Evolutionary conservation across 768 basidiomycete genomes (phyloP), one percentile per base, ranked within the genome.

Genomic region (Leccinum variicolor): DNA sequence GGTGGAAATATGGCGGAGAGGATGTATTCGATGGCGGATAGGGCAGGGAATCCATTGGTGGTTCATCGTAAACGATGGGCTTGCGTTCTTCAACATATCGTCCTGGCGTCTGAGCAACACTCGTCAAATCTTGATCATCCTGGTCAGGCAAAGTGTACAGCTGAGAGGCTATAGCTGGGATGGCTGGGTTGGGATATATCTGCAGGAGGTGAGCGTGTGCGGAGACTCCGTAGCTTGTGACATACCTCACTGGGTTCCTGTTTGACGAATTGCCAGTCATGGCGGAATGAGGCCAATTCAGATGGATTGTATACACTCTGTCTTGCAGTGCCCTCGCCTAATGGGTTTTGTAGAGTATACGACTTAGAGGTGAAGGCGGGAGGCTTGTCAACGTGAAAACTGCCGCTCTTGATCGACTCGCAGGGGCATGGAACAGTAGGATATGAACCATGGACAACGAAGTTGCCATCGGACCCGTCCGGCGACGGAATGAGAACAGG

Each of bases 31-130:
- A n/a, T 13, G 71, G 71, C 4, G 71, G 72, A 29, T 51, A 71
- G 0, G 71, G 71, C 11, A 74, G 41, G 6, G 64, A 72, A 47
- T 73, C 73, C 73, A 72, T 72, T 3, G 67, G 71, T 0, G 71
- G 71, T 17, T 62, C 64, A 1, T 62, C 51, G 8, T 64, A 63
- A n/a, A 58, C 0, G 13, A 55, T n/a, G 6, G 58, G 56, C 7
- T 64, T 64, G 23, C 53, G 49, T 41, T 63, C 62, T 3, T 64
- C 69, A 3, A 11, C 26, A 15, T 62, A 65, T 15, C 56, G 57
- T 36, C 58, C 45, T 2, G 55, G 17, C 11, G 48, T 6, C 28
- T 56, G 53, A 0, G 31, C 1, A 5, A 52, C 23, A 6, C 17
- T 39, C 3, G 50, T 4, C 33, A 56, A n/a, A 21, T 7, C 23